Conservation (phyloP, 108 stramenopile species). For the Skeletonema marinoi region DNA sequence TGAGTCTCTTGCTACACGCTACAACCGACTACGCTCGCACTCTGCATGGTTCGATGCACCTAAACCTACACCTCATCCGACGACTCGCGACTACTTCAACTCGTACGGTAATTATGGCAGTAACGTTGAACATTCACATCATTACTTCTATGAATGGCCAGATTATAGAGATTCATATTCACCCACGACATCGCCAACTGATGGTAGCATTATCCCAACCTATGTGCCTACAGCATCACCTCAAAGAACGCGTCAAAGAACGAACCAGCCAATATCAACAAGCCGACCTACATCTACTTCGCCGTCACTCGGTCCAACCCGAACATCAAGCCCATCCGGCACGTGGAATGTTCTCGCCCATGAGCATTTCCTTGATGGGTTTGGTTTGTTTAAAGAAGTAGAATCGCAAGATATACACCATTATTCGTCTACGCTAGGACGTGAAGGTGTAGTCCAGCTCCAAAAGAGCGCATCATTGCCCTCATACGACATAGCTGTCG, state of each 20-base stretch:
- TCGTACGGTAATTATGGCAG: not conserved
- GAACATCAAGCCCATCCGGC: not conserved
- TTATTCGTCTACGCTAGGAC: not conserved
- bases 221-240: not conserved
- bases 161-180: not conserved
- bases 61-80: not conserved
- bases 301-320: not conserved
- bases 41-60: not conserved
- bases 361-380: not conserved
- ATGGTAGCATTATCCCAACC: not conserved
- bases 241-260: not conserved
- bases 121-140: not conserved
- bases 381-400: not conserved
- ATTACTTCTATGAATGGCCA: not conserved
- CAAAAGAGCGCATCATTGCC: not conserved
- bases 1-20: no score
- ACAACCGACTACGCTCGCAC: not conserved
- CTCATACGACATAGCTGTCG: not conserved
- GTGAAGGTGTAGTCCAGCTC: not conserved
- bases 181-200: not conserved
- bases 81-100: not conserved
- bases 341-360: not conserved
- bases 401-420: not conserved
- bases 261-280: not conserved
- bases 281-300: not conserved